Base-by-base conservation (phyloP, 176 grass and related monocot species). In the Elaeis guineensis region DNA sequence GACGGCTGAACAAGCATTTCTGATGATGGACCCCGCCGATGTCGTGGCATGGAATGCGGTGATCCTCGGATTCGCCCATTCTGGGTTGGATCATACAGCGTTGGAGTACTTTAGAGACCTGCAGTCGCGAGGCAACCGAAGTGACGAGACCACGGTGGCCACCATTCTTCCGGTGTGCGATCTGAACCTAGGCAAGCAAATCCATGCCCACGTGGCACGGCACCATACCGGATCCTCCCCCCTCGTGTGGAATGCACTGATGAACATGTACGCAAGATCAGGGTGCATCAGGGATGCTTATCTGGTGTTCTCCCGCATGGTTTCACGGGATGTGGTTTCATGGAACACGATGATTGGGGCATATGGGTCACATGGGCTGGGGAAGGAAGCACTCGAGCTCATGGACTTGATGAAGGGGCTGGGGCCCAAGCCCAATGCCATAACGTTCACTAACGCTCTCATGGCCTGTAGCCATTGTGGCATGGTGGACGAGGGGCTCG, bases 41-140 rank as follows among this genome's bases (percentile, higher is more conserved):
- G 84, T 69, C 39, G 81, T 95, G 57, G 75, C 84, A 26, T 95
- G 89, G 89, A 88, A 89, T 72, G 68, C 89, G 8, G 61, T 82
- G 74, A 77, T 95, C 21, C 65, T 49, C 2, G 84, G 81, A 0
- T 71, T 82, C 9, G 56, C 67, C 23, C 58, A 32, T 18, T 66
- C 67, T 0, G 75, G 75, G 7, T 61, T 74, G 81, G 51, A 58
- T 4, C 4, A 8, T 0, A 65, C 70, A 58, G 84, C 79, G 19
- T 70, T 83, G 72, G 49, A 26, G 19, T 76, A 83, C 77, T 89
- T 85, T 29, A 69, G 58, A 51, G 74, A 68, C 8, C 82, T 95
- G 89, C 60, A 66, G 30, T 53, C 14, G 6, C 67, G 72, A 58
- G 77, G 68, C 65, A 71, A 85, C 72, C 51, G 68, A 67, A 68